These are phyloP conservation scores for Chlorociboria aeruginascens DNA, from an alignment of 495 filamentous ascomycete species.

Conservation along the genomic window DNA sequence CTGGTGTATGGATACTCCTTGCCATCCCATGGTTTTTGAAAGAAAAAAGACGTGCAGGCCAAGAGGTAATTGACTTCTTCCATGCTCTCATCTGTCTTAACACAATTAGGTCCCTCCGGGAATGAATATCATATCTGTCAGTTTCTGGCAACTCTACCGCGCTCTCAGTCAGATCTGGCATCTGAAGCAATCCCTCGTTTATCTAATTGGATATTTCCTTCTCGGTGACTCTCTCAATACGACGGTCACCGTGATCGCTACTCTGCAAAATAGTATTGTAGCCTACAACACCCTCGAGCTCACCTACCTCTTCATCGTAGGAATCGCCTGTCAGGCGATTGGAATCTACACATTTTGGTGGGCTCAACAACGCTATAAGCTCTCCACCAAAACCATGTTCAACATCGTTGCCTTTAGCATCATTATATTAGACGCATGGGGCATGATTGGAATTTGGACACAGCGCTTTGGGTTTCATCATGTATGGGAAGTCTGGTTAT, in stretches of 20 bases:
- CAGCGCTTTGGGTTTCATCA: conserved; percentile 48
- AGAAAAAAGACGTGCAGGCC: conserved; percentile 49
- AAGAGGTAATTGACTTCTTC: conserved; percentile 17
- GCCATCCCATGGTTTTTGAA: conserved; percentile 52
- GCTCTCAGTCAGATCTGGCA: conserved; percentile 47
- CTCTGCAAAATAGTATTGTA: conserved; percentile 49
- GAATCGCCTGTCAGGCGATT: conserved; percentile 47
- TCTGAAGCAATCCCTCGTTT: conserved; percentile 51
- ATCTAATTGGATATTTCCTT: conserved; percentile 54
- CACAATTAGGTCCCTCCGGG: conserved; percentile 18
- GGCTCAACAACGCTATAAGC: conserved; percentile 36
- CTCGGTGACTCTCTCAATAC: conserved; percentile 54
- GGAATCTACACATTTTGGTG: conserved; percentile 52
- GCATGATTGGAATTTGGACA: conserved; percentile 58
- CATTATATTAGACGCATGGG: conserved; percentile 49
- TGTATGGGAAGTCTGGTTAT: conserved; percentile 51
- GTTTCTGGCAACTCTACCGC: conserved; percentile 44
- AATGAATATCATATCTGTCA: conserved; percentile 37
- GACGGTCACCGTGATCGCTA: conserved; percentile 54
- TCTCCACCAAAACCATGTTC: conserved; percentile 53
- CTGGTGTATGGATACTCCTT: conserved; percentile 48
- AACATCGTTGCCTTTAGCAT: conserved; percentile 43
- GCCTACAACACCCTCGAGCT: conserved; percentile 47
- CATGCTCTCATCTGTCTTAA: not conserved
- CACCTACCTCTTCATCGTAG: conserved; percentile 51